Evolutionary conservation across 805 yeast species (phyloP), one percentile per base, ranked within the genome.

Genomic region (Maudiozyma bulderi): DNA sequence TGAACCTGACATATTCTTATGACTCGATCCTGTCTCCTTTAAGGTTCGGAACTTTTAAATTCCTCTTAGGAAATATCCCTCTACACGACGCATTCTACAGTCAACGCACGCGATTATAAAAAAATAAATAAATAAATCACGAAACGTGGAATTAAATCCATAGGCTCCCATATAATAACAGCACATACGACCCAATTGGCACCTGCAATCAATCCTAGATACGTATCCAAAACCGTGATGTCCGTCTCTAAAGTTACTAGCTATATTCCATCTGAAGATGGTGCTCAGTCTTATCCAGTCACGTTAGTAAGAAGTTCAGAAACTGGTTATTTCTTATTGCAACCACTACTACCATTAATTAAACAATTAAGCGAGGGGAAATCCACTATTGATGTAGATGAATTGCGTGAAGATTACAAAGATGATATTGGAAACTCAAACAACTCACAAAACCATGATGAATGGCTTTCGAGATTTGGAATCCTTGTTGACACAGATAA

Each of bases 401-500:
- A 48, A 42, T 28, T 47, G 29, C 45, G 46, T 14, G 11, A 9
- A 2, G 49, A 47, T 40, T 32, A 14, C 4, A 30, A 39, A 11
- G 20, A 8, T 13, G 7, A 14, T 5, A 31, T 39, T 15, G 13
- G 28, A 3, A 40, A 10, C 8, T 5, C n/a, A 10, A 9, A 15
- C 6, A 13, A 14, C 13, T 8, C 37, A 8, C 47, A 48, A 3
- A 6, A 34, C 6, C 51, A 48, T 40, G 48, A 41, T 28, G 37
- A 43, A n/a, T 31, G 62, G 28, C 48, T 62, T 11, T 50, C 64
- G 3, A 58, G 57, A 44, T 62, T 53, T 50, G 60, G 58, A 13
- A 50, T 63, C 13, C 47, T 56, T 26, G 61, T 61, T 11, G 64
- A 60, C 26, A 60, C 62, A 8, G 60, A 60, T 47, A 50, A 50